Percentiles rank a stretch among this genome's conserved stretches.
Conservation (phyloP, 768 basidiomycete genomes). For the Mycena filopes region DNA sequence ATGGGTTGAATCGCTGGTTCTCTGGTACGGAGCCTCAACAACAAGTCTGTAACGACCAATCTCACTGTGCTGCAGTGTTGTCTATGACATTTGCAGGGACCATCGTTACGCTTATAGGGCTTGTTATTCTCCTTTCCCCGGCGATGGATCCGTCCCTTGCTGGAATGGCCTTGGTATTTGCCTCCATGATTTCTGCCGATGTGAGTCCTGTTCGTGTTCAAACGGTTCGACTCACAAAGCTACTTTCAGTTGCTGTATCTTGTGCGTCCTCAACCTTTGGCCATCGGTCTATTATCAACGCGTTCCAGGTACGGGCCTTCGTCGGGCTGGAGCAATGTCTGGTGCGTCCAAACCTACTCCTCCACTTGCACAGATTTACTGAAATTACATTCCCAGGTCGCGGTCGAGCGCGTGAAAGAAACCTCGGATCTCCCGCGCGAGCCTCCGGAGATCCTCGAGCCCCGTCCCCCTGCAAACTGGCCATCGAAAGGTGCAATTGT, state of each 20-base stretch:
- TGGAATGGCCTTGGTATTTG: constrained; percentile 73
- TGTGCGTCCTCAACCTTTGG: neutral
- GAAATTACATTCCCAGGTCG: constrained; percentile 3
- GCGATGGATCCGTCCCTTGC: constrained; percentile 68
- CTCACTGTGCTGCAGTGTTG: neutral
- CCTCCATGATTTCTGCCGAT: constrained; percentile 63
- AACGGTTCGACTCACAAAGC: neutral
- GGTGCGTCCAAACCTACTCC: constrained; percentile 73
- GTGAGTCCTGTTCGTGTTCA: constrained; percentile 25
- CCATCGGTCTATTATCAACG: neutral
- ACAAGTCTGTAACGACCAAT: too few relatives aligned
- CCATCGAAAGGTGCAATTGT: constrained; percentile 76
- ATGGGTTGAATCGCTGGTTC: constrained; percentile 93
- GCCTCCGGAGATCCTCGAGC: constrained; percentile 85
- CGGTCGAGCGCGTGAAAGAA: constrained; percentile 87
- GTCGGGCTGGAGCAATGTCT: constrained; percentile 93
- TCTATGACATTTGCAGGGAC: constrained; percentile 25
- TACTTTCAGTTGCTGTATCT: constrained; percentile 18
- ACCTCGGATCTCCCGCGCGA: constrained; percentile 84
- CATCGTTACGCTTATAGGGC: constrained; percentile 66
- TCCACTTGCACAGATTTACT: too few relatives aligned
- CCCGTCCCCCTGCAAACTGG: constrained; percentile 82
- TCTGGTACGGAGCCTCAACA: constrained; percentile 47
- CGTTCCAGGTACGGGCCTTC: constrained; percentile 71
- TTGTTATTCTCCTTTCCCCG: constrained; percentile 60